Evolutionary conservation across 129 eudicot species (phyloP).

Genomic region (Mikania micrantha): DNA sequence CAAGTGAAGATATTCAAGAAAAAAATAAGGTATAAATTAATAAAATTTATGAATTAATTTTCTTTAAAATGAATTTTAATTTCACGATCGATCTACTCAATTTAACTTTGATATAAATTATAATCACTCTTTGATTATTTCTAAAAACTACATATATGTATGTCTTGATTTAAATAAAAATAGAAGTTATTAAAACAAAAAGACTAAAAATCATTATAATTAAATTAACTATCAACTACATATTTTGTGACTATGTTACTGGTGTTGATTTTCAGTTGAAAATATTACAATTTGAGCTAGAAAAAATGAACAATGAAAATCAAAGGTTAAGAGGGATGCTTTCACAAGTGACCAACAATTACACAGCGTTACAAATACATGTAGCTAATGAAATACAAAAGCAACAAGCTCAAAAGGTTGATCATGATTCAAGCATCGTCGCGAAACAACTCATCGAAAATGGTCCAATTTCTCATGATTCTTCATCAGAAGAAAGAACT

Average conservation of each 20-base stretch:
- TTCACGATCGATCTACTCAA: not conserved
- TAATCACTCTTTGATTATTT: too few relatives aligned
- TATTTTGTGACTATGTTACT: not conserved
- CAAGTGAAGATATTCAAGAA: conserved; percentile 39
- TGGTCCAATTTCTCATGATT: conserved; percentile 27
- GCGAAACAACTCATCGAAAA: conserved; percentile 50
- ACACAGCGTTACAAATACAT: conserved; percentile 55
- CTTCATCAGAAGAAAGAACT: conserved; percentile 63
- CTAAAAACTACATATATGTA: too few relatives aligned
- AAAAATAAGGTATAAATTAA: conserved; percentile 51
- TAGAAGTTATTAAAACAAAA: too few relatives aligned
- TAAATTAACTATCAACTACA: too few relatives aligned
- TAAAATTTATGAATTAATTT: not conserved
- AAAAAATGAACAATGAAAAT: conserved; percentile 64
- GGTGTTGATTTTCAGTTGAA: conserved; percentile 32
- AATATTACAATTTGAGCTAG: conserved; percentile 54
- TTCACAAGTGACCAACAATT: conserved; percentile 54
- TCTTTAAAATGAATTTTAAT: not conserved
- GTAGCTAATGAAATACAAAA: conserved; percentile 54
- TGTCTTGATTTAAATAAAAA: too few relatives aligned
- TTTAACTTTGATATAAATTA: not conserved
- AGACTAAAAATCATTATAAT: too few relatives aligned
- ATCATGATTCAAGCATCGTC: conserved; percentile 17
- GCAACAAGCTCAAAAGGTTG: conserved; percentile 31
- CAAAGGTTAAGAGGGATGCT: conserved; percentile 66